Evolutionary conservation across 2,329 filamentous ascomycete genomes (phyloP).

Genomic region (Xylaria sp.): DNA sequence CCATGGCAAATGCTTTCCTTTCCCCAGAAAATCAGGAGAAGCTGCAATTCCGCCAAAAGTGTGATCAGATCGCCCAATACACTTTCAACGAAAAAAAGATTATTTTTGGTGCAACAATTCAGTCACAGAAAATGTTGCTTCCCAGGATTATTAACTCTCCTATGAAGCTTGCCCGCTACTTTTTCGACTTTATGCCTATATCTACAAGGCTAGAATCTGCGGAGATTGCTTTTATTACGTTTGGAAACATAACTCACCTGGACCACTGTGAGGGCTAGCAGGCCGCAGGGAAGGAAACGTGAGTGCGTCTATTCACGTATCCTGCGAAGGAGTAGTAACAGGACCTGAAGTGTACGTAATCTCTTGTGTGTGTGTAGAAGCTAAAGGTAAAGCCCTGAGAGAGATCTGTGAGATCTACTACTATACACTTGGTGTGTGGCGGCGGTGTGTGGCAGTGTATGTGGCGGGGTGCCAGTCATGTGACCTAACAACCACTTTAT

Average conservation of each 20-base stretch:
- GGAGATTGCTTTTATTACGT: constrained; percentile 1
- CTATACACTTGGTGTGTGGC: too few species aligned
- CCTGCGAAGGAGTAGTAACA: too few species aligned
- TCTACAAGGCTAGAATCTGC: constrained; percentile 1
- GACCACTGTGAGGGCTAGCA: too few species aligned
- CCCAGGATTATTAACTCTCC: not conserved
- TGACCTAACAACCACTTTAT: constrained; percentile 7
- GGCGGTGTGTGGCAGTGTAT: too few species aligned
- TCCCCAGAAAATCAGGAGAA: constrained; percentile 4
- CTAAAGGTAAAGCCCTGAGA: too few species aligned
- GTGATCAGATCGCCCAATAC: not conserved
- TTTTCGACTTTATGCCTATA: constrained; percentile 1
- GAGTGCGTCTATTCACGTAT: too few species aligned
- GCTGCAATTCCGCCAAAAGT: not conserved
- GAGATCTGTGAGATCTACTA: too few species aligned
- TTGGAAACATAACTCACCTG: not conserved
- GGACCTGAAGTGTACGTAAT: too few species aligned
- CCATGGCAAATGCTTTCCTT: not conserved
- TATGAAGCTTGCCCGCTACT: constrained; percentile 1
- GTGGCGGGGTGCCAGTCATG: too few species aligned
- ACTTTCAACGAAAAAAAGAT: not conserved
- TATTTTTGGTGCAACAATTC: constrained; percentile 3
- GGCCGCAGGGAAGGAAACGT: too few species aligned
- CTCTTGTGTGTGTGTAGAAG: too few species aligned
- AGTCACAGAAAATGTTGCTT: not conserved